Evolutionary conservation across 768 basidiomycete species (phyloP).

Genomic region (Tricholoma saponaceum): DNA sequence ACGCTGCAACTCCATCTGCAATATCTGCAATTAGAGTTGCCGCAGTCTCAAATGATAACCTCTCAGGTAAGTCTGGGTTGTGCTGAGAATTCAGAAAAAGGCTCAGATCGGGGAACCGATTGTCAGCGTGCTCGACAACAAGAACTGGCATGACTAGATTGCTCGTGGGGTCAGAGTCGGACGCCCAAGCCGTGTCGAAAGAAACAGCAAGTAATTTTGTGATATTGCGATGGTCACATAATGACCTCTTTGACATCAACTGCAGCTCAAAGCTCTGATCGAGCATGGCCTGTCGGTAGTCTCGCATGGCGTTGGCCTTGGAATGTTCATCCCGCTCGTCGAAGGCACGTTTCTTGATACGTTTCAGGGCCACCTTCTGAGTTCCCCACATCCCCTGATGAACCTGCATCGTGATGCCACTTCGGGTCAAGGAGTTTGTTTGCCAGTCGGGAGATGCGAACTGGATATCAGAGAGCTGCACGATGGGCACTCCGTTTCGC

Average conservation of each 20-base stretch:
- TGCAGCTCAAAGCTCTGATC: slow-evolving; percentile 5
- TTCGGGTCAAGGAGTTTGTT: not conserved
- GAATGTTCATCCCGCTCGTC: not conserved
- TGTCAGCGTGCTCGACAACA: slow-evolving; percentile 4
- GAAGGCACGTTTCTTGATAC: not conserved
- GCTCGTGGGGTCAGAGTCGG: not conserved
- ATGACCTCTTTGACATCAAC: not conserved
- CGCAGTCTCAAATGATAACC: not conserved
- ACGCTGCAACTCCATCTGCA: slow-evolving; percentile 1
- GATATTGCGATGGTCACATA: slow-evolving; percentile 2
- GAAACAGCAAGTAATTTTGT: slow-evolving; percentile 1
- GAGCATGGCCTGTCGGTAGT: not conserved
- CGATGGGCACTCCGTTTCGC: not conserved
- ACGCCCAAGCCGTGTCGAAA: not conserved
- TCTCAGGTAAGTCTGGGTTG: not conserved
- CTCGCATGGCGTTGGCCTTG: not conserved
- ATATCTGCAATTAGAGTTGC: slow-evolving; percentile 2
- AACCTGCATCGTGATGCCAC: not conserved
- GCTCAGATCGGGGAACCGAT: not conserved
- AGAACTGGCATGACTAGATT: not conserved
- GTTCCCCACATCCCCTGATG: not conserved
- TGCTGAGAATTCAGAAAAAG: not conserved
- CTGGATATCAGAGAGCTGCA: not conserved
- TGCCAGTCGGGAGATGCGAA: not conserved
- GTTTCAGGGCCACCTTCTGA: slow-evolving; percentile 1